Evolutionary conservation across 345 rosid genomes (phyloP).

Genomic region (Syzygium oleosum): DNA sequence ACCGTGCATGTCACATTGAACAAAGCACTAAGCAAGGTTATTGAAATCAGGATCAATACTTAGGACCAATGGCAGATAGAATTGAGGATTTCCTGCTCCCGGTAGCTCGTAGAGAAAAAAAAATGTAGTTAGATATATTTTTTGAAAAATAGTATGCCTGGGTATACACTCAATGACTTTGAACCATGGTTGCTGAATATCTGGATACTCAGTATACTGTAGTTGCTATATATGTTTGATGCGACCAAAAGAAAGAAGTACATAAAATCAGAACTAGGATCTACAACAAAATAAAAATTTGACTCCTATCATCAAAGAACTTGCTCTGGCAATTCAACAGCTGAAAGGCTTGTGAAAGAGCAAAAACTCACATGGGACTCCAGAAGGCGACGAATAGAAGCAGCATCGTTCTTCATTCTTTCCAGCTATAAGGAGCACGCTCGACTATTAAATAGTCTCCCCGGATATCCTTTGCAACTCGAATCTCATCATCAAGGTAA

Average conservation of each 20-base stretch:
- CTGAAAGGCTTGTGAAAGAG: neutral
- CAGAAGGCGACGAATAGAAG: neutral
- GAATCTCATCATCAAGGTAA: constrained; percentile 29
- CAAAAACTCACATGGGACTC: neutral
- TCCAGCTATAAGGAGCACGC: constrained; percentile 21
- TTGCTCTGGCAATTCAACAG: neutral
- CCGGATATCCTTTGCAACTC: constrained; percentile 23
- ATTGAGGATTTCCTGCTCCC: neutral
- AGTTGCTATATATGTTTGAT: neutral
- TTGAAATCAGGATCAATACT: neutral
- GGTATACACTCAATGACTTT: neutral
- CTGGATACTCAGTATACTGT: neutral
- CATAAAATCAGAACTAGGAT: neutral
- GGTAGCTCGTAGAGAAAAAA: neutral
- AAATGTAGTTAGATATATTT: neutral
- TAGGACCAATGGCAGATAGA: neutral
- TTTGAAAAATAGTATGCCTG: neutral
- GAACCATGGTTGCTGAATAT: neutral
- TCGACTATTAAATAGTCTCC: constrained; percentile 31
- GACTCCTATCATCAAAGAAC: neutral
- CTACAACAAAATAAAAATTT: neutral
- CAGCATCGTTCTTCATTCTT: constrained; percentile 9
- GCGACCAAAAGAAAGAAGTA: neutral
- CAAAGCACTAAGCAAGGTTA: neutral
- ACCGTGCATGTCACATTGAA: neutral